Evolutionary conservation across 768 basidiomycete species (phyloP).

Genomic region (Lenzites betulinus): DNA sequence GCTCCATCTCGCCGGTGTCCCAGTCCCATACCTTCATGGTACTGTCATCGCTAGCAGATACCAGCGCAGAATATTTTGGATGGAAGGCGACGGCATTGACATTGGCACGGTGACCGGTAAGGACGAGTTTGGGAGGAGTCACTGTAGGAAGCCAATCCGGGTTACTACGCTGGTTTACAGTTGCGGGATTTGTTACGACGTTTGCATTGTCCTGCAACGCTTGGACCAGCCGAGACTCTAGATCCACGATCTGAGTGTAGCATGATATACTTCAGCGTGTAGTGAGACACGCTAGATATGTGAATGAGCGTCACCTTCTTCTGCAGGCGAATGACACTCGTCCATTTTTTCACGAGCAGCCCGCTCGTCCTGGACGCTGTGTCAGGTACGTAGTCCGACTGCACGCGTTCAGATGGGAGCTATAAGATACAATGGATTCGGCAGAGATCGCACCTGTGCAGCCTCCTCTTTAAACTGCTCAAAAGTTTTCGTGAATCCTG

Average conservation of each 20-base stretch:
- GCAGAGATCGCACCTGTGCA: constrained; percentile 10
- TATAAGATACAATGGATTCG: too few relatives aligned
- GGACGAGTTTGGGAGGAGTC: constrained; percentile 45
- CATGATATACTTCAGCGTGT: neutral
- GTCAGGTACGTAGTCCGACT: neutral
- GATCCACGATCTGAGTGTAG: constrained; percentile 56
- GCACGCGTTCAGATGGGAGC: neutral
- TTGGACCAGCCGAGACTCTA: constrained; percentile 55
- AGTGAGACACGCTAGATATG: neutral
- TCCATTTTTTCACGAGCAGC: constrained; percentile 95
- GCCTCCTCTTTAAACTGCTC: constrained; percentile 56
- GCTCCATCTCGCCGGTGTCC: constrained; percentile 58
- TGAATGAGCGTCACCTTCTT: constrained; percentile 64
- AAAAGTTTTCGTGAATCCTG: constrained; percentile 60
- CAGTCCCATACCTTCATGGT: constrained; percentile 64
- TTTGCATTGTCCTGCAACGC: constrained; percentile 49
- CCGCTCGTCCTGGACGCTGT: constrained; percentile 51
- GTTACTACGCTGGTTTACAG: constrained; percentile 37
- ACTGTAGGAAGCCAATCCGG: constrained; percentile 57
- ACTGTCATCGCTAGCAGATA: constrained; percentile 53
- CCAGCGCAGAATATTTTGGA: constrained; percentile 50
- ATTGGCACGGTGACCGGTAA: constrained; percentile 45
- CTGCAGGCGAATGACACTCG: constrained; percentile 89
- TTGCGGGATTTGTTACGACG: constrained; percentile 32
- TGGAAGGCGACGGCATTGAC: constrained; percentile 47